Percentiles rank a stretch among this genome's conserved stretches.
Conservation (phyloP, 805 yeast genomes). For the Metschnikowia continentalis region DNA sequence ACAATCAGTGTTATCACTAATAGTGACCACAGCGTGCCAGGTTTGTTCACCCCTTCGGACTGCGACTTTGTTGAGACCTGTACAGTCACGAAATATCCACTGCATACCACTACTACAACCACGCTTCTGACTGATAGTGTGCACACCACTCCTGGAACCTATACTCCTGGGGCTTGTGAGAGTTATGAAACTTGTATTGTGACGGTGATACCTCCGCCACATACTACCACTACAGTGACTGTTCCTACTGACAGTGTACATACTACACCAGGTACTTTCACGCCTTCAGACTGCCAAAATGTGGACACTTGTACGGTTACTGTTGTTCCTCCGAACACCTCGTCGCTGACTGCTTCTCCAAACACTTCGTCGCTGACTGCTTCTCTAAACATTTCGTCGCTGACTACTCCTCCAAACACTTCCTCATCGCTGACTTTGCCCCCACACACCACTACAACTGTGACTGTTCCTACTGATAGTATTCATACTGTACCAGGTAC, state of each 20-base stretch:
- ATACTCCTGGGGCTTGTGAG: neutral
- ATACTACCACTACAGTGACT: conserved; percentile 1
- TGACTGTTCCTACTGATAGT: neutral
- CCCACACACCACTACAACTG: neutral
- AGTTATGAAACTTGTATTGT: neutral
- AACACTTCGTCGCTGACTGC: no score
- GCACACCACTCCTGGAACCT: neutral
- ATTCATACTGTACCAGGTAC: neutral
- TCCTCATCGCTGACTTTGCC: neutral
- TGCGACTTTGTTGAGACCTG: conserved; percentile 18
- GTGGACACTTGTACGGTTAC: neutral
- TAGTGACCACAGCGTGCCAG: neutral
- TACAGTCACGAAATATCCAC: conserved; percentile 15
- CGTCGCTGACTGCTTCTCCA: neutral
- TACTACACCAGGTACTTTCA: neutral
- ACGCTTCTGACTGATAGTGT: neutral
- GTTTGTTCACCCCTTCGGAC: neutral
- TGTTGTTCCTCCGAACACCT: neutral
- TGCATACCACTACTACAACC: conserved; percentile 1
- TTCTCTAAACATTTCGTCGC: no score
- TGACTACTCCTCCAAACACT: no score
- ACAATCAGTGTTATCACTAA: neutral
- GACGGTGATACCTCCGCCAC: conserved; percentile 7
- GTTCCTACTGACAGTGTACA: neutral
- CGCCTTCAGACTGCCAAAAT: neutral